Conservation (phyloP, 169 alveolate genomes). For the Condylostoma magnum region DNA sequence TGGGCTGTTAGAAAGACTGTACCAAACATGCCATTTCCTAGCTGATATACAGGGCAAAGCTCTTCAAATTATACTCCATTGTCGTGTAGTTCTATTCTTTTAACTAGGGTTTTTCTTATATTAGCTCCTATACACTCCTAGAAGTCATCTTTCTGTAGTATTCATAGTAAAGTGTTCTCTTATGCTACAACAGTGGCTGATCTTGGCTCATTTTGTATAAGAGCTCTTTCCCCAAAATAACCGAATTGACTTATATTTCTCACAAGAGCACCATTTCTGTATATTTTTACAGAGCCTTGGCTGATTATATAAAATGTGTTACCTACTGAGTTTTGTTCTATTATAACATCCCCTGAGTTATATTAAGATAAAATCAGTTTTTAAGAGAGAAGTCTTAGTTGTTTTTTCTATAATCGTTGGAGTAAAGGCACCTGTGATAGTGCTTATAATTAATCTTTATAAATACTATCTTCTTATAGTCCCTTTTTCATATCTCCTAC, state of each 20-base stretch:
- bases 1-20: conserved; percentile 19
- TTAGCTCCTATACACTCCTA: conserved; percentile 37
- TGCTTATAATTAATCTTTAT: too few species aligned
- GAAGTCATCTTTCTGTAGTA: conserved; percentile 31
- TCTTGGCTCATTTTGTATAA: conserved; percentile 36
- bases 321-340: conserved; percentile 36
- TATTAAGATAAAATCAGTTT: conserved; percentile 12
- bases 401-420: too few species aligned
- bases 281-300: conserved; percentile 41
- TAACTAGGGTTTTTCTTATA: conserved; percentile 33
- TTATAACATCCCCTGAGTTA: conserved; percentile 10
- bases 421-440: too few species aligned
- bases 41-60: background rate
- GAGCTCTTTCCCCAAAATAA: conserved; percentile 44
- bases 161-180: conserved; percentile 34
- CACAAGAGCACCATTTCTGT: background rate
- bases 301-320: conserved; percentile 40
- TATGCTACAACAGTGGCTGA: conserved; percentile 46
- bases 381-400: too few species aligned
- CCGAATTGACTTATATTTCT: conserved; percentile 29
- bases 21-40: conserved; percentile 41
- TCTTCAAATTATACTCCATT: conserved; percentile 18
- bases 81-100: conserved; percentile 54
- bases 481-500: too few species aligned
- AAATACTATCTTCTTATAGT: too few species aligned